Percentiles rank a stretch among this genome's conserved stretches.
phyloP scores from a whole-genome alignment of 352 stramenopile species.

The Globisporangium polare region DNA sequence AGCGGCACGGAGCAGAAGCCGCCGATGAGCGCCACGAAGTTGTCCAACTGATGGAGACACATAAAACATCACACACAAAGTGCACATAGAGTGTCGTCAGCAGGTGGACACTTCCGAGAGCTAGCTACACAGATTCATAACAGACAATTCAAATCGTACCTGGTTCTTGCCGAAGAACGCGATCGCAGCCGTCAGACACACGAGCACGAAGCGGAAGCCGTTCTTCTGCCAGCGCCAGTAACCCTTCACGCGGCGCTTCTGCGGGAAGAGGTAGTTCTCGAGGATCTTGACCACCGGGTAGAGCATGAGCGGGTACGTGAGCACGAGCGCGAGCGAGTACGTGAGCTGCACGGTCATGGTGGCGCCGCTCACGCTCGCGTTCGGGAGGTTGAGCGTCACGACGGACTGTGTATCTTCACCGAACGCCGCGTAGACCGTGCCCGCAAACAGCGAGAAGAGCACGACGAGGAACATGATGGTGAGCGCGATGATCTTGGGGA shows the following conservation, averaged over 20 bases:
- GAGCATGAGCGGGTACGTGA: slow-evolving; percentile 72
- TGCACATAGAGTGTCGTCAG: not conserved
- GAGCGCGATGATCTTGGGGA: slow-evolving; percentile 42
- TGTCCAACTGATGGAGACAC: slow-evolving; percentile 31
- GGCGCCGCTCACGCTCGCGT: slow-evolving; percentile 38
- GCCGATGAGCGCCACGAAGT: slow-evolving; percentile 69
- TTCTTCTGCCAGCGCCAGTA: slow-evolving; percentile 74
- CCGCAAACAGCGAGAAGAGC: slow-evolving; percentile 52
- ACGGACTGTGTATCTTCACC: slow-evolving; percentile 50
- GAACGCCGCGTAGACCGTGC: slow-evolving; percentile 52
- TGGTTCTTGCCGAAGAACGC: slow-evolving; percentile 62
- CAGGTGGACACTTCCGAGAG: not conserved
- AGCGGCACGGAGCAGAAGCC: slow-evolving; percentile 71
- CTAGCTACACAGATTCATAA: no score
- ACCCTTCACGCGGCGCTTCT: slow-evolving; percentile 33
- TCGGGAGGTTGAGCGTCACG: slow-evolving; percentile 57
- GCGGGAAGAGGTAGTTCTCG: slow-evolving; percentile 53
- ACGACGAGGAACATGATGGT: slow-evolving; percentile 51
- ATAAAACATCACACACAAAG: not conserved
- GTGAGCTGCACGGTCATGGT: slow-evolving; percentile 64
- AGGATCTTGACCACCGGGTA: slow-evolving; percentile 72
- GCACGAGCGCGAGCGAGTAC: slow-evolving; percentile 61
- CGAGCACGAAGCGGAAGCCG: slow-evolving; percentile 52
- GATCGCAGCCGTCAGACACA: slow-evolving; percentile 58
- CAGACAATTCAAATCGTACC: slow-evolving; percentile 5